These are phyloP conservation scores for Saturnispora ahearnii DNA, from an alignment of 805 yeast genomes.

Conservation along the genomic window DNA sequence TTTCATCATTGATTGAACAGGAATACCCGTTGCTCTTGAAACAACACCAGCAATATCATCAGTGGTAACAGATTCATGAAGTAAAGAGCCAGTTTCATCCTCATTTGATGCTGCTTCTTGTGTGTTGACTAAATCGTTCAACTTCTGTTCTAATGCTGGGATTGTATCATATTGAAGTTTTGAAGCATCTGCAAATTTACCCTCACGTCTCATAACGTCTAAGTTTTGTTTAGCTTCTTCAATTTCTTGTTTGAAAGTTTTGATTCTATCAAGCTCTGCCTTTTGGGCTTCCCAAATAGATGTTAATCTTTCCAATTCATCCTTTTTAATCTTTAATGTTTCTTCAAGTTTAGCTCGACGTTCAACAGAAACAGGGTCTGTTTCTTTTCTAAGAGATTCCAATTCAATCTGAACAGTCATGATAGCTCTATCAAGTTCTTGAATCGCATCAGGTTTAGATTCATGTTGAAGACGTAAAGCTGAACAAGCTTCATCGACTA, in stretches of 20 bases:
- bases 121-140: conserved; percentile 35
- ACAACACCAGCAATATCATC: conserved; percentile 92
- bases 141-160: conserved; percentile 63
- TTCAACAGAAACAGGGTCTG: conserved; percentile 74
- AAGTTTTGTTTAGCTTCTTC: conserved; percentile 80
- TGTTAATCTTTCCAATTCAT: conserved; percentile 63
- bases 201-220: conserved; percentile 74
- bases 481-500: conserved; percentile 96
- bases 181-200: conserved; percentile 83
- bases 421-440: conserved; percentile 75
- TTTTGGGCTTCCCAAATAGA: conserved; percentile 83
- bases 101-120: conserved; percentile 29
- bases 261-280: conserved; percentile 64
- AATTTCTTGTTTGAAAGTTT: conserved; percentile 68
- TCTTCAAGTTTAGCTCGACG: conserved; percentile 66
- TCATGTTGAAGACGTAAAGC: conserved; percentile 91
- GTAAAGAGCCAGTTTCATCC: conserved; percentile 28
- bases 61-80: conserved; percentile 89
- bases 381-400: conserved; percentile 88
- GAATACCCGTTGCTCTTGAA: conserved; percentile 92
- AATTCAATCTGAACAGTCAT: conserved; percentile 94
- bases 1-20: conserved; percentile 80
- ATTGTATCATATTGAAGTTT: conserved; percentile 80
- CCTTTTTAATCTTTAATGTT: conserved; percentile 52
- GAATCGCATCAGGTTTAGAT: conserved; percentile 91